Evolutionary conservation across 306 rosid species (phyloP).

Genomic region (Vicia sativa): DNA sequence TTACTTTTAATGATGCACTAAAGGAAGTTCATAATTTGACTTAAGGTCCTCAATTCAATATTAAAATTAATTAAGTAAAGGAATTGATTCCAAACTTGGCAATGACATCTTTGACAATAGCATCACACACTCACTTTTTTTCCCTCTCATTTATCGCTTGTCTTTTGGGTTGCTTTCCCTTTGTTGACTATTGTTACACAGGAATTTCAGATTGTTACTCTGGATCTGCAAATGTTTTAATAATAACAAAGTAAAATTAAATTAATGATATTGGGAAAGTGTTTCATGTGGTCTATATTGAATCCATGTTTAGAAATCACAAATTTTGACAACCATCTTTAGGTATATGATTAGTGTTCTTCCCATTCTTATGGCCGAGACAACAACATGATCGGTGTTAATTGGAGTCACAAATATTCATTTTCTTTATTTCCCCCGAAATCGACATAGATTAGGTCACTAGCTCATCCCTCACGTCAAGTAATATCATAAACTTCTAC

Average conservation of each 20-base stretch:
- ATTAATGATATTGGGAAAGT: no score
- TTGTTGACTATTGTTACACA: neutral
- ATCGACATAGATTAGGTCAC: no score
- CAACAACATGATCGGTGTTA: neutral
- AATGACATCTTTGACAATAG: slow-evolving; percentile 6
- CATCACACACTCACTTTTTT: neutral
- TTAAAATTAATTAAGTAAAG: neutral
- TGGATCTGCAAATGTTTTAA: no score
- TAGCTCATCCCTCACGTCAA: neutral
- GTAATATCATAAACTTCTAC: neutral
- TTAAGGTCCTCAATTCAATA: neutral
- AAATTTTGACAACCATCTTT: neutral
- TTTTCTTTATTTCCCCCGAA: no score
- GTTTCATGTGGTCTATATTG: no score
- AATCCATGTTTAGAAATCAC: neutral
- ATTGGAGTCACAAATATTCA: no score
- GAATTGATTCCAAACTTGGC: neutral
- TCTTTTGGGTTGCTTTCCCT: neutral
- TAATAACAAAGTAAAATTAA: neutral
- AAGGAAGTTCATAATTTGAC: slow-evolving; percentile 9
- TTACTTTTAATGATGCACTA: neutral
- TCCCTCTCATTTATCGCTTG: neutral
- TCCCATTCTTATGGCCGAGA: neutral
- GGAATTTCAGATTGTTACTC: neutral
- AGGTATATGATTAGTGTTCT: neutral